Percentiles rank a stretch among this genome's conserved stretches.
phyloP scores from a whole-genome alignment of 148 eudicot genomes.

The Rhododendron kiyosumense region DNA sequence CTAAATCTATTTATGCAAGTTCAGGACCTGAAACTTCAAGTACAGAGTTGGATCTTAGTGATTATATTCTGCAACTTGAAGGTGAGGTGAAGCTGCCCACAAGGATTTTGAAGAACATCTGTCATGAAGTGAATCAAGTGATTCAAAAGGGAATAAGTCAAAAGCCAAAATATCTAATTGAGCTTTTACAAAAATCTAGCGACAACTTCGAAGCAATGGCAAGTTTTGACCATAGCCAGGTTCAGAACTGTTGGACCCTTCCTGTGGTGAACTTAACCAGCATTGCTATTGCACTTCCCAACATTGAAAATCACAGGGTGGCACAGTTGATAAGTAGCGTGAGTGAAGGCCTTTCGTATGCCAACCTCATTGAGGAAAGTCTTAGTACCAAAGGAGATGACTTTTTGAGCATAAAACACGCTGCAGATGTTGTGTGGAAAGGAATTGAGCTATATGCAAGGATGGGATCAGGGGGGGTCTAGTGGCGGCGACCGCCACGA shows the following conservation, averaged over 20 bases:
- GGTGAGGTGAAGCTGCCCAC: neutral
- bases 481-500: no score
- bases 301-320: neutral
- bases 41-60: neutral
- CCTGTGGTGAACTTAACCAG: constrained; percentile 5
- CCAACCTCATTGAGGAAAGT: neutral
- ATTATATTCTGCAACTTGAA: constrained; percentile 7
- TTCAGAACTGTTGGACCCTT: constrained; percentile 4
- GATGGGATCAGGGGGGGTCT: no score
- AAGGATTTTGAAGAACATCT: no score
- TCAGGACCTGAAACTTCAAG: no score
- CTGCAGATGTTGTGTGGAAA: neutral
- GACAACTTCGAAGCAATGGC: neutral
- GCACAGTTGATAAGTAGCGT: neutral
- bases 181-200: neutral
- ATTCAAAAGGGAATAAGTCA: neutral
- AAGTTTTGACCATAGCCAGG: neutral
- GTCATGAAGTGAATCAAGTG: neutral
- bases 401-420: neutral
- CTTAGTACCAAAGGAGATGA: neutral
- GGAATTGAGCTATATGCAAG: neutral
- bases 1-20: no score
- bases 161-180: neutral
- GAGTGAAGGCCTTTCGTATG: neutral
- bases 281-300: constrained; percentile 5